These are phyloP conservation scores for Corymbia maculata DNA, from an alignment of 345 rosid genomes.

Conservation along the genomic window DNA sequence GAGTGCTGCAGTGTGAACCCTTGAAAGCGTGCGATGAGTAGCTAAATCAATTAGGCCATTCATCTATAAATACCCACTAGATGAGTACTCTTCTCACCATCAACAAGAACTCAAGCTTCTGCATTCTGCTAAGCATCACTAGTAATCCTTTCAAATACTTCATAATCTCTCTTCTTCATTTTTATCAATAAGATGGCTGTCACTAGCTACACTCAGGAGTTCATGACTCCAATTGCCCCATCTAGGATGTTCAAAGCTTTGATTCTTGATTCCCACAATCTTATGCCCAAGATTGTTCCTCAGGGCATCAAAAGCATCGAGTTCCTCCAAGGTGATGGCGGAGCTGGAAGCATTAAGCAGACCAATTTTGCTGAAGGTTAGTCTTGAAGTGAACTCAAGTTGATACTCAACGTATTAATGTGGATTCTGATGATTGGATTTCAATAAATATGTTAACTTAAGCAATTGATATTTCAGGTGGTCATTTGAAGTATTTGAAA, in stretches of 20 bases:
- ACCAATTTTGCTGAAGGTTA: background rate
- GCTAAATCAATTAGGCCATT: background rate
- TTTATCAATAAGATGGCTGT: background rate
- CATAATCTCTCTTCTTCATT: background rate
- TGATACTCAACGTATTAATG: background rate
- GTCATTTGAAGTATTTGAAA: background rate
- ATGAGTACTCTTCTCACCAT: background rate
- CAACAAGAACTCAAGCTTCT: background rate
- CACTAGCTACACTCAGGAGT: background rate
- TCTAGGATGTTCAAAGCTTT: background rate
- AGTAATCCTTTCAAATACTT: background rate
- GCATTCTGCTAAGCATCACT: background rate
- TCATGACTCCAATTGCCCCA: background rate
- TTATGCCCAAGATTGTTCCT: slow-evolving; percentile 15
- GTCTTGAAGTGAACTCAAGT: background rate
- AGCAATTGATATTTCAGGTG: background rate
- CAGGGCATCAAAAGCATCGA: slow-evolving; percentile 8
- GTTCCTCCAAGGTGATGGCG: slow-evolving; percentile 27
- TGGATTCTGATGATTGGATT: background rate
- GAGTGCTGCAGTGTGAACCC: background rate
- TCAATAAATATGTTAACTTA: background rate
- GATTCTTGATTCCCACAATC: background rate
- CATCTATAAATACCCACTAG: background rate
- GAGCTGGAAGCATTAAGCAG: slow-evolving; percentile 23
- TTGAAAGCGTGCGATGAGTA: background rate